Evolutionary conservation across 2,329 filamentous ascomycete species (phyloP).

Genomic region (Metarhizium guizhouense): DNA sequence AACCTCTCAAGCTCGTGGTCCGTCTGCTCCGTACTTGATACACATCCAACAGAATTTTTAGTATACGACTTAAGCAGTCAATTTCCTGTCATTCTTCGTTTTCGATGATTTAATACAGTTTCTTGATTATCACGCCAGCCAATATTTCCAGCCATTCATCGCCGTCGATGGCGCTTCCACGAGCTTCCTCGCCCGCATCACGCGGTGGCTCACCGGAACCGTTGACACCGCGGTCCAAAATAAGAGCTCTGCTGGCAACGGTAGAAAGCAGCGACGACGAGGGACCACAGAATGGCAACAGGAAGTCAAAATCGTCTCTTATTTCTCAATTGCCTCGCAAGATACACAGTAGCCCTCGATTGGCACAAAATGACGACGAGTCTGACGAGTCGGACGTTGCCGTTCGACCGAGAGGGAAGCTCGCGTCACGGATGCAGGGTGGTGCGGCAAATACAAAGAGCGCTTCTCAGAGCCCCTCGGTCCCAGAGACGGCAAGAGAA

Average conservation of each 20-base stretch:
- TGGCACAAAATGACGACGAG: conserved; percentile 28
- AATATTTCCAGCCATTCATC: background rate
- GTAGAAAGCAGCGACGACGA: conserved; percentile 43
- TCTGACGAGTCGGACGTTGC: conserved; percentile 31
- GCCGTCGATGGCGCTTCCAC: conserved; percentile 38
- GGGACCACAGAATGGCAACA: conserved; percentile 4
- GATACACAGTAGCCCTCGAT: background rate
- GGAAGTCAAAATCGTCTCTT: conserved; percentile 4
- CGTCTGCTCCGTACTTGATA: background rate
- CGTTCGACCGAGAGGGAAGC: conserved; percentile 48
- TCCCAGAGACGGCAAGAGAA: conserved; percentile 27
- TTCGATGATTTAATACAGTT: background rate
- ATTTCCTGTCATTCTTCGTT: background rate
- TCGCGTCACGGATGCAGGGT: conserved; percentile 55
- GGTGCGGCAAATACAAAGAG: conserved; percentile 7
- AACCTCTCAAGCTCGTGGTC: background rate
- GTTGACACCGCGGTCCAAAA: conserved; percentile 44
- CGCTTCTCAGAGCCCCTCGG: conserved; percentile 5
- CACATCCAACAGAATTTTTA: background rate
- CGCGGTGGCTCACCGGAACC: conserved; percentile 33
- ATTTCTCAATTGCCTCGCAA: background rate
- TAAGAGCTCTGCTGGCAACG: conserved; percentile 42
- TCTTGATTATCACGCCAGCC: background rate
- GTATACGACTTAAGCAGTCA: background rate
- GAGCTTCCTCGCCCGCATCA: conserved; percentile 35